Evolutionary conservation across 192 early-diverging fungal genomes (phyloP).

Genomic region (Coemansia sp.): DNA sequence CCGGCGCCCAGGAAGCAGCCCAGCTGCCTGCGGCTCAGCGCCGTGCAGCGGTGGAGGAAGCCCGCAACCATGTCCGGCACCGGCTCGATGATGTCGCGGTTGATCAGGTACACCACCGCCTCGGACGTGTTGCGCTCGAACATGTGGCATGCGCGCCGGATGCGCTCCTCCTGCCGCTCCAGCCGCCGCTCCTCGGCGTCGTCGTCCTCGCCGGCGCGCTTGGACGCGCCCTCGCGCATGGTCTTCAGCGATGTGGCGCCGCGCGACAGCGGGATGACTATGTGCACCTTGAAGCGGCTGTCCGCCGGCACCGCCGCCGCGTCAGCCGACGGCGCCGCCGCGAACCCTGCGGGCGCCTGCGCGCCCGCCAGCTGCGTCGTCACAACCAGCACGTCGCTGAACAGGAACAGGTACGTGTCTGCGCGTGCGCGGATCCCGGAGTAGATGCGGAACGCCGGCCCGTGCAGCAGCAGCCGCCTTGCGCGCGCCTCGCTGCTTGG

Average conservation of each 20-base stretch:
- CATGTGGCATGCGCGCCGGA: conserved; percentile 45
- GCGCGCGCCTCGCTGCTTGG: neutral
- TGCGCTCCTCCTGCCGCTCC: conserved; percentile 49
- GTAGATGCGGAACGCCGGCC: conserved; percentile 48
- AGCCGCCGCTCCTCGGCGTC: conserved; percentile 51
- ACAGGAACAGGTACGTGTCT: conserved; percentile 56
- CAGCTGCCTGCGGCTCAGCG: conserved; percentile 55
- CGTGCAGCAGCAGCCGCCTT: conserved; percentile 52
- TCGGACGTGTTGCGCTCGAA: conserved; percentile 56
- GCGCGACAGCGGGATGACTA: conserved; percentile 41
- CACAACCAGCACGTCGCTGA: conserved; percentile 53
- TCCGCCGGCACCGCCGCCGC: conserved; percentile 16
- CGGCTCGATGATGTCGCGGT: conserved; percentile 48
- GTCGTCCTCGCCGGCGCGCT: conserved; percentile 45
- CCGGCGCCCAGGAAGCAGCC: conserved; percentile 52
- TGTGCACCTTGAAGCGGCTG: conserved; percentile 44
- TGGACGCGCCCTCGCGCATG: conserved; percentile 47
- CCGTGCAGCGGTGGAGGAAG: conserved; percentile 56
- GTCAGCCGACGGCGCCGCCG: conserved; percentile 39
- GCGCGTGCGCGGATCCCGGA: conserved; percentile 41
- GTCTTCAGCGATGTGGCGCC: conserved; percentile 26
- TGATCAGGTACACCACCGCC: conserved; percentile 52
- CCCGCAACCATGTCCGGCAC: conserved; percentile 45
- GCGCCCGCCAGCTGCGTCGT: conserved; percentile 23
- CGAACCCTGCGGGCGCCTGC: neutral